Base-by-base conservation (phyloP, 2,329 filamentous ascomycete species). In the Basipetospora chlamydospora region DNA sequence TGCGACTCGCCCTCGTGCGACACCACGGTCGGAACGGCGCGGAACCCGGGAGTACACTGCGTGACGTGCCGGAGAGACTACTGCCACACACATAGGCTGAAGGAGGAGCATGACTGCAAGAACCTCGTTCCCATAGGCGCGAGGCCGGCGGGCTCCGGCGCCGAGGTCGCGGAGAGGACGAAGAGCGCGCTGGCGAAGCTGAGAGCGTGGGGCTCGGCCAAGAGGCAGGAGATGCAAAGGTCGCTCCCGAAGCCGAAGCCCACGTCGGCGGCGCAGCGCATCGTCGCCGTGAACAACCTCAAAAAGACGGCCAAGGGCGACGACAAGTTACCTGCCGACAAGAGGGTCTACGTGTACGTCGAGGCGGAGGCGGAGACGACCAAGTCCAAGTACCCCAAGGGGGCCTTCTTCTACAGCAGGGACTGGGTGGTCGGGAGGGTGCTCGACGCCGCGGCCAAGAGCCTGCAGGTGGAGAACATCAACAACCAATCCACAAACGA, bases 231-330 rank as follows among this genome's bases (percentile, higher is more conserved):
- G 38, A 70, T 75, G n/a, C 64, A 58, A 10, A 56, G 67, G 20
- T 63, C 63, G 5, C 59, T 80, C 11, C 70, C 78, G 1, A 77
- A 77, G 46, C 65, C 75, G 13, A 77, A 76, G 49, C 70, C 74
- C 2, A 67, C 68, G 25, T 70, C 66, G 1, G 68, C 77, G 0
- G 70, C 80, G 0, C 73, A 77, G 33, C 70, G 78, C 3, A 47
- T 82, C 13, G 63, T 77, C 3, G 82, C 80, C 5, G 65, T 88
- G 6, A 85, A 85, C 43, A 73, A 70, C 8, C 63, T 98, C 28
- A 95, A 94, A 61, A 80, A 80, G 53, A 76, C 71, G 1, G 88
- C 90, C 3, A 95, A 94, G 60, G 92, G 92, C 1, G 88, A 96
- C 44, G 75, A 76, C 8, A 88, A 85, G 48, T 58, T 95, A 0